Conservation (phyloP, 2,329 filamentous ascomycete species). For the Hymenoscyphus salicellus region DNA sequence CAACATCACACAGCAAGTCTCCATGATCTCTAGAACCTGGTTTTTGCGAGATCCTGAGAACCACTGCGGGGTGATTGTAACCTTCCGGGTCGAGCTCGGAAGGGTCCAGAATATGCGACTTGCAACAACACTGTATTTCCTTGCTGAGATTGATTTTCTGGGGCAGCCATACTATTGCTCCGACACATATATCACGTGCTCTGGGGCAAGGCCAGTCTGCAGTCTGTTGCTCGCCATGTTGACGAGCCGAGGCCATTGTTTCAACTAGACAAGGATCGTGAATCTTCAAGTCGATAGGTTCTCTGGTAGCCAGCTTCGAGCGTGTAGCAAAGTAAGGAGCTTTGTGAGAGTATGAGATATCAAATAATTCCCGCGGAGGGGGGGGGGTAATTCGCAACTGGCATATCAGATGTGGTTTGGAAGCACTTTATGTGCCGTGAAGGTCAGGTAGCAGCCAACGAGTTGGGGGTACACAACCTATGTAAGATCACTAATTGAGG, state of each 20-base stretch:
- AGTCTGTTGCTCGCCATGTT: neutral
- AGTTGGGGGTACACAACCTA: neutral
- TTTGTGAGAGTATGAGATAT: neutral
- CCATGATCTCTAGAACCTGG: constrained; percentile 15
- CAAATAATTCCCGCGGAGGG: neutral
- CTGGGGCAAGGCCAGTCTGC: constrained; percentile 2
- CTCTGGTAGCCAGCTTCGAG: neutral
- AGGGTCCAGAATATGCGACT: neutral
- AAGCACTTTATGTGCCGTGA: neutral
- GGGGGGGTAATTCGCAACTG: neutral
- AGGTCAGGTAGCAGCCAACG: neutral
- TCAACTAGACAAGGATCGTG: neutral
- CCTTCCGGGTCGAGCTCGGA: constrained; percentile 17
- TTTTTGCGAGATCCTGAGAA: constrained; percentile 18
- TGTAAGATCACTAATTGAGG: neutral
- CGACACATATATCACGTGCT: constrained; percentile 19
- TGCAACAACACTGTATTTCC: constrained; percentile 16
- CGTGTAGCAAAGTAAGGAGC: neutral
- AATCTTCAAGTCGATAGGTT: neutral
- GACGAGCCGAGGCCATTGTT: neutral
- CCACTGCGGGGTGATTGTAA: constrained; percentile 20
- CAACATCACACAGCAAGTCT: constrained; percentile 24
- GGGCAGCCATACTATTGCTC: constrained; percentile 24
- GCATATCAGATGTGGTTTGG: neutral
- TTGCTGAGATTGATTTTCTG: constrained; percentile 2